Evolutionary conservation across 2,329 filamentous ascomycete genomes (phyloP).

Genomic region (Aspergillus sp.): DNA sequence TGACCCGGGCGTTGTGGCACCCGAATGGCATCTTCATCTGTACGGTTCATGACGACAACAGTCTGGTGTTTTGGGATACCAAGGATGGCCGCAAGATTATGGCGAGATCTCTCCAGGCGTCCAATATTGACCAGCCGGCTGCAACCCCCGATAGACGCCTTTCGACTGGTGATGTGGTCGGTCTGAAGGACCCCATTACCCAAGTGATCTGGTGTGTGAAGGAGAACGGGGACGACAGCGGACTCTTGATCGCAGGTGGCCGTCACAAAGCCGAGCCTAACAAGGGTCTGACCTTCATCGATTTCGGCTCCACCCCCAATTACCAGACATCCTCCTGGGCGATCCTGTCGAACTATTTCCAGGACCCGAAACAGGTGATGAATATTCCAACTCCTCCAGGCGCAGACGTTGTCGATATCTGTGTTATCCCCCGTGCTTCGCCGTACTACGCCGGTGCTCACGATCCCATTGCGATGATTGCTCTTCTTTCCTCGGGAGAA

Average conservation of each 20-base stretch:
- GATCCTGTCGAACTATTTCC: slow-evolving; percentile 72
- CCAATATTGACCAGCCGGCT: slow-evolving; percentile 68
- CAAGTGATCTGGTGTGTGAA: slow-evolving; percentile 92
- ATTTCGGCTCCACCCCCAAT: slow-evolving; percentile 82
- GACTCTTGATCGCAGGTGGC: slow-evolving; percentile 81
- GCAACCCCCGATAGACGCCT: slow-evolving; percentile 42
- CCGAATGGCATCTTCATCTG: slow-evolving; percentile 87
- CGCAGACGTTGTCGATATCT: slow-evolving; percentile 75
- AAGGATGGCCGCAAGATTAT: slow-evolving; percentile 83
- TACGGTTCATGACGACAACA: slow-evolving; percentile 86
- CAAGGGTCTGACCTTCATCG: slow-evolving; percentile 83
- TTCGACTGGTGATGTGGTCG: slow-evolving; percentile 51
- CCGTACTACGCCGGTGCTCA: slow-evolving; percentile 86
- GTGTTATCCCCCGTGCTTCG: slow-evolving; percentile 75
- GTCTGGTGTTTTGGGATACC: slow-evolving; percentile 89
- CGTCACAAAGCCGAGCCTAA: slow-evolving; percentile 63
- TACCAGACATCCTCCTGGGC: slow-evolving; percentile 94
- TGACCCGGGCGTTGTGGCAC: slow-evolving; percentile 89
- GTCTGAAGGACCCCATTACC: slow-evolving; percentile 70
- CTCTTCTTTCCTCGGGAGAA: slow-evolving; percentile 80
- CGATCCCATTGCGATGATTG: slow-evolving; percentile 83
- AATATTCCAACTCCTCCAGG: slow-evolving; percentile 74
- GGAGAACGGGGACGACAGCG: slow-evolving; percentile 89
- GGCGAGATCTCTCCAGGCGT: slow-evolving; percentile 75
- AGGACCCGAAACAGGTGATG: slow-evolving; percentile 68